These are phyloP conservation scores for Talinum fruticosum DNA, from an alignment of 148 eudicot species.

Conservation along the genomic window DNA sequence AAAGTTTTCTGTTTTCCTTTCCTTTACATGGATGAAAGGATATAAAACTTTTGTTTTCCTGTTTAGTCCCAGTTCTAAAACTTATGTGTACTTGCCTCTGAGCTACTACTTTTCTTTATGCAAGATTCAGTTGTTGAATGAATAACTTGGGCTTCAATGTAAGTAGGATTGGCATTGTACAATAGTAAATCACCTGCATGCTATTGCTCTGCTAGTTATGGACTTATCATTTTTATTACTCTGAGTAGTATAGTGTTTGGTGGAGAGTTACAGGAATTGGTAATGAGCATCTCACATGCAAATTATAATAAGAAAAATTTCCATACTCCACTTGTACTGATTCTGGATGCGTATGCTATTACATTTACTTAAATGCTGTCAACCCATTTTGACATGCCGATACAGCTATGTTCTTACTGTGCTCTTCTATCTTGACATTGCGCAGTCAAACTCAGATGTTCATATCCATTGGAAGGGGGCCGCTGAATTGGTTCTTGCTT, in stretches of 20 bases:
- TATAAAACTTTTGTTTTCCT: not conserved
- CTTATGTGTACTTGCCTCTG: not conserved
- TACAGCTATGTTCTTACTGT: not conserved
- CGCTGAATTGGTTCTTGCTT: constrained; percentile 77
- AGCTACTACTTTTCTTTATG: not conserved
- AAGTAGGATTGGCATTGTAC: not conserved
- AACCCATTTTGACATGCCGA: not conserved
- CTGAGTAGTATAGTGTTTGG: not conserved
- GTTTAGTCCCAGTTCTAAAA: not conserved
- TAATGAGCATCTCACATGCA: not conserved
- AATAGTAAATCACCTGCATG: not conserved
- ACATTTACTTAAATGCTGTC: not conserved
- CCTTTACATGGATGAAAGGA: too few relatives aligned
- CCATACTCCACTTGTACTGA: not conserved
- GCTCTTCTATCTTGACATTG: constrained; percentile 3
- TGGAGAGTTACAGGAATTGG: not conserved
- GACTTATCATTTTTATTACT: not conserved
- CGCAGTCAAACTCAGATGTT: constrained; percentile 66
- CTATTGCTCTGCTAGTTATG: not conserved
- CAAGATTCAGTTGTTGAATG: not conserved
- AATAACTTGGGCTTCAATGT: not conserved
- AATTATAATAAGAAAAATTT: too few relatives aligned
- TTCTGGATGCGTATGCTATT: not conserved
- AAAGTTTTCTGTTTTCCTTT: too few relatives aligned
- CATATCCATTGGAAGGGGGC: constrained; percentile 95